A percentile compares a stretch with the other conserved stretches of the same genome.
These are phyloP conservation scores for Colletotrichum kahawae DNA, from an alignment of 2,329 filamentous ascomycete genomes.

Conservation along the genomic window DNA sequence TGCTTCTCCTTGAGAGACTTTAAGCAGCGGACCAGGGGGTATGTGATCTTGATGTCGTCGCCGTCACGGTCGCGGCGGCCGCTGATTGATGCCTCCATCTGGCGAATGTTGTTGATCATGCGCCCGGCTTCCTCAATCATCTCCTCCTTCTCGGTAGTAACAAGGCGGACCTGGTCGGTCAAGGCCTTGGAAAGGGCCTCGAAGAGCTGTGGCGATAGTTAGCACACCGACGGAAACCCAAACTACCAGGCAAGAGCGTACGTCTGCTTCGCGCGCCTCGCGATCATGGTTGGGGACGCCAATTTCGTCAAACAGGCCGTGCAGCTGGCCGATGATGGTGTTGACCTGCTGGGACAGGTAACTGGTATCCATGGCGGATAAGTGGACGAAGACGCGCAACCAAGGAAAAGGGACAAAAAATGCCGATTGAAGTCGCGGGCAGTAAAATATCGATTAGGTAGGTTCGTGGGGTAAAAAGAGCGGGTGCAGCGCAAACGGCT, in stretches of 20 bases:
- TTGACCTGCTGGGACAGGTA: conserved; percentile 96
- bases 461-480: not conserved
- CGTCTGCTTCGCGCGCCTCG: conserved; percentile 87
- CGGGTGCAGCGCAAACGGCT: conserved; percentile 12
- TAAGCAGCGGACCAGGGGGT: conserved; percentile 81
- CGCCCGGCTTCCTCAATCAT: conserved; percentile 89
- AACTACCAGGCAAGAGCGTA: conserved; percentile 43
- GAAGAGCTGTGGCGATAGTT: conserved; percentile 70
- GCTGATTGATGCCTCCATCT: conserved; percentile 92
- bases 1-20: conserved; percentile 86
- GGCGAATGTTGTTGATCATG: conserved; percentile 83
- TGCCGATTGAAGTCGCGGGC: not conserved
- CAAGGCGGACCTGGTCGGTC: conserved; percentile 84
- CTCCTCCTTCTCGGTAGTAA: conserved; percentile 86
- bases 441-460: not conserved
- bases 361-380: conserved; percentile 77
- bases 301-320: conserved; percentile 96
- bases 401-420: not conserved
- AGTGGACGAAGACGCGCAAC: not conserved
- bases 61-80: conserved; percentile 72
- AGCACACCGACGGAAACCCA: not conserved
- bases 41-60: conserved; percentile 78
- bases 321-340: conserved; percentile 89
- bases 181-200: conserved; percentile 89
- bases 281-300: conserved; percentile 94